phyloP scores from a whole-genome alignment of 2,329 filamentous ascomycete genomes.

The Diaporthe longicolla region DNA sequence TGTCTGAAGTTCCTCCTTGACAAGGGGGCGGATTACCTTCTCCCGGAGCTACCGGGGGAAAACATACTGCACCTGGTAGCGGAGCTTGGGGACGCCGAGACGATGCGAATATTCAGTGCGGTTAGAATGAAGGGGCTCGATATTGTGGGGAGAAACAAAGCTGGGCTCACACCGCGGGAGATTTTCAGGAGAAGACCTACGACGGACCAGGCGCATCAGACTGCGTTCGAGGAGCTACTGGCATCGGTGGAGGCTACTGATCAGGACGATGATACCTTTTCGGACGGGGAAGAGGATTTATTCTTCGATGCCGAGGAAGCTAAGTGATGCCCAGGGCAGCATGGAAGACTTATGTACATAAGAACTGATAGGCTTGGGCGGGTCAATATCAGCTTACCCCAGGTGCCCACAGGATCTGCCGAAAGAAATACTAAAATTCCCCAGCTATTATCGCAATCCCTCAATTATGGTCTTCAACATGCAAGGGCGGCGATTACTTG shows the following conservation, averaged over 20 bases:
- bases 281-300: neutral
- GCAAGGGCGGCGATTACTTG: too few species aligned
- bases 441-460: too few species aligned
- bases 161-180: slow-evolving; percentile 7
- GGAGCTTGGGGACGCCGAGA: slow-evolving; percentile 6
- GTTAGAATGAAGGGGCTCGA: neutral
- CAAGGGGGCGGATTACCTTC: neutral
- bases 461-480: too few species aligned
- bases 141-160: neutral
- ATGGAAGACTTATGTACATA: neutral
- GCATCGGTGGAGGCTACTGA: neutral
- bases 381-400: too few species aligned
- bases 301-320: slow-evolving; percentile 18
- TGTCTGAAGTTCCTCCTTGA: slow-evolving; percentile 16
- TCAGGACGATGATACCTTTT: neutral
- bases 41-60: neutral
- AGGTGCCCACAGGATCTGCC: too few species aligned
- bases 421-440: too few species aligned
- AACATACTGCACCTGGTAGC: slow-evolving; percentile 13
- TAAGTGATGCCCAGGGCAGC: neutral
- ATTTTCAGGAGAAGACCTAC: slow-evolving; percentile 5
- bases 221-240: neutral
- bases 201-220: neutral
- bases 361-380: too few species aligned
- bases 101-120: neutral